Evolutionary conservation across 164 flowering plant species (phyloP).

Genomic region (Magnolia changhungtana): DNA sequence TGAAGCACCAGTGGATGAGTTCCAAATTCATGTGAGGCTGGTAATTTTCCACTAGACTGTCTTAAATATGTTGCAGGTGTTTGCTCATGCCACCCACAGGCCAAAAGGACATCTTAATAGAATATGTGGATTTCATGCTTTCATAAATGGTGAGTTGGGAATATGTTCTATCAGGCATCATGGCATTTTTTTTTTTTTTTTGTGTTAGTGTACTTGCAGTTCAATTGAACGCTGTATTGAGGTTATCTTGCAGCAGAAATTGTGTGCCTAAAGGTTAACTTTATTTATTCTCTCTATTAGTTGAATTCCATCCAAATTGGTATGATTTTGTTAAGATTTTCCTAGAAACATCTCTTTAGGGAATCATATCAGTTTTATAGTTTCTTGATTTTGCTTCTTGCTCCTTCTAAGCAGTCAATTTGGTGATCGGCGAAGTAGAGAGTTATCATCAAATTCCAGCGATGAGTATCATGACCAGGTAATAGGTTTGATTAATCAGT

Average conservation of each 20-base stretch:
- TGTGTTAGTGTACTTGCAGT: no score
- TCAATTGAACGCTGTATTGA: no score
- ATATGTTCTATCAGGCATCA: no score
- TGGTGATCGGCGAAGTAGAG: constrained; percentile 42
- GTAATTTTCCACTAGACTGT: no score
- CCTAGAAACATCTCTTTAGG: neutral
- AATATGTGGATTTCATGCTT: no score
- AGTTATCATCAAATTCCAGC: constrained; percentile 47
- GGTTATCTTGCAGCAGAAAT: neutral
- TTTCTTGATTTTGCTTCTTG: neutral
- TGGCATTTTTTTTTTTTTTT: no score
- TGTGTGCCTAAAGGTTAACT: neutral
- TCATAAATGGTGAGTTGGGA: no score
- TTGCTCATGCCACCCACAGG: no score
- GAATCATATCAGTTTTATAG: neutral
- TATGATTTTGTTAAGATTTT: neutral
- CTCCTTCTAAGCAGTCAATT: constrained; percentile 32
- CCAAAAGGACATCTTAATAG: no score
- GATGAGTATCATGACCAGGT: constrained; percentile 53
- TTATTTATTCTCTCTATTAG: neutral
- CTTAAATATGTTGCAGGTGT: no score
- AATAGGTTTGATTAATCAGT: constrained; percentile 6
- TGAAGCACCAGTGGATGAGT: no score
- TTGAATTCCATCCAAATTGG: neutral
- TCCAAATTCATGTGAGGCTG: no score